Conservation (phyloP, 257 asterid species). For the Solanum sitiens region DNA sequence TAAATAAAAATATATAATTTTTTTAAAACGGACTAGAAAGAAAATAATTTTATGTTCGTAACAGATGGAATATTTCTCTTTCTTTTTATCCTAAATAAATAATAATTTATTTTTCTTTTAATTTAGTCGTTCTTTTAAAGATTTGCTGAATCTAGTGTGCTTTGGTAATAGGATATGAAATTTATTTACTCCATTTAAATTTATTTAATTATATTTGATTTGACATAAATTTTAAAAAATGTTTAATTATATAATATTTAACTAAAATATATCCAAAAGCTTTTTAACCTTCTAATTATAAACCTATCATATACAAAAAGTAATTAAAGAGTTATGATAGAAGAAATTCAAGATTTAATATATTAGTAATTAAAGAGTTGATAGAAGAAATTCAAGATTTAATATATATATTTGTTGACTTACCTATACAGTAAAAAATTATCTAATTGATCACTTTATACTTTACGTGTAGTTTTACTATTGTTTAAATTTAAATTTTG, state of each 20-base stretch:
- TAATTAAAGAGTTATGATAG: no score
- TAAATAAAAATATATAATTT: background rate
- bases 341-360: no score
- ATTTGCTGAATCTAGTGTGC: background rate
- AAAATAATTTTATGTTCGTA: background rate
- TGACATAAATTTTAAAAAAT: background rate
- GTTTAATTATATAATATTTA: no score
- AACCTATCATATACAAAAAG: no score
- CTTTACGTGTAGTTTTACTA: background rate
- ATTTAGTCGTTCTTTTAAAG: background rate
- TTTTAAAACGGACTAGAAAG: background rate
- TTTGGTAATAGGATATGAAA: background rate
- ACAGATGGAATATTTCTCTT: background rate
- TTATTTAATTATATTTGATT: background rate
- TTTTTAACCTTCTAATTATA: no score
- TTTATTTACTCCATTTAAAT: background rate
- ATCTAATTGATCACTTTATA: no score
- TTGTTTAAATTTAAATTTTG: background rate
- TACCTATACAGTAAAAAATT: no score
- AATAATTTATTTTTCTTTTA: background rate
- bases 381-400: no score
- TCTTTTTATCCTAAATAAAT: background rate
- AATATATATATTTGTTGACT: no score
- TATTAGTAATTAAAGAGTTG: no score
- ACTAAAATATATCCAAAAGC: no score